A percentile compares a stretch with the other conserved stretches of the same genome.
Evolutionary conservation across 169 alveolate species (phyloP).

Genomic region (Cryptosporidium sp.): DNA sequence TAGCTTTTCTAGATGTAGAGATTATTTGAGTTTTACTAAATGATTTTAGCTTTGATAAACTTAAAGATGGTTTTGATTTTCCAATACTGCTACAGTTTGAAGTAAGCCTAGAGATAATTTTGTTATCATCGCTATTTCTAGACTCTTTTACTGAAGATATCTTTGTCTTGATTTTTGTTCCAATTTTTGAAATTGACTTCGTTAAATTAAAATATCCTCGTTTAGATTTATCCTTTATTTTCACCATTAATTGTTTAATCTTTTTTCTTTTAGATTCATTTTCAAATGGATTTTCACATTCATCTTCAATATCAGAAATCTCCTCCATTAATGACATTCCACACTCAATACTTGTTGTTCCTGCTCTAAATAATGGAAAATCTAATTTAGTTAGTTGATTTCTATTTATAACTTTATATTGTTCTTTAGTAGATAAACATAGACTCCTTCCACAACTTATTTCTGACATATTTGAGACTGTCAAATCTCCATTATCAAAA

Average conservation of each 20-base stretch:
- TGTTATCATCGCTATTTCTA: not conserved
- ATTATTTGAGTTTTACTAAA: not conserved
- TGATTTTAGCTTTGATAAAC: slow-evolving; percentile 15
- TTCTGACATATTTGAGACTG: slow-evolving; percentile 55
- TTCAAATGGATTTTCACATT: slow-evolving; percentile 36
- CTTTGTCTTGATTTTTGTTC: not conserved
- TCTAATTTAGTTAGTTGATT: slow-evolving; percentile 48
- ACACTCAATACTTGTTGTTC: slow-evolving; percentile 35
- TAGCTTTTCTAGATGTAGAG: slow-evolving; percentile 22
- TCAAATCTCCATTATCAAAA: not conserved
- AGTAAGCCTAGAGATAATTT: not conserved
- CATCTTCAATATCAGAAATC: slow-evolving; percentile 66
- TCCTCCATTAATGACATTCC: slow-evolving; percentile 65
- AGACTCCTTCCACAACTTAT: slow-evolving; percentile 48
- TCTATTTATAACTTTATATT: slow-evolving; percentile 58
- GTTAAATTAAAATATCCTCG: not conserved
- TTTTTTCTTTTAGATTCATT: slow-evolving; percentile 13
- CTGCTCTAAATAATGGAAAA: slow-evolving; percentile 28
- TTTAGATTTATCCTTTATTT: slow-evolving; percentile 1
- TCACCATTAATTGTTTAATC: not conserved
- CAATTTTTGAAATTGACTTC: not conserved
- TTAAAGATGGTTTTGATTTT: not conserved
- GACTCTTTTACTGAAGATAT: not conserved
- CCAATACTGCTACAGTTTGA: slow-evolving; percentile 14
- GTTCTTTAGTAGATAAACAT: slow-evolving; percentile 43